Base-by-base conservation (phyloP, 345 rosid genomes). In the Chamaenerion angustifolium region DNA sequence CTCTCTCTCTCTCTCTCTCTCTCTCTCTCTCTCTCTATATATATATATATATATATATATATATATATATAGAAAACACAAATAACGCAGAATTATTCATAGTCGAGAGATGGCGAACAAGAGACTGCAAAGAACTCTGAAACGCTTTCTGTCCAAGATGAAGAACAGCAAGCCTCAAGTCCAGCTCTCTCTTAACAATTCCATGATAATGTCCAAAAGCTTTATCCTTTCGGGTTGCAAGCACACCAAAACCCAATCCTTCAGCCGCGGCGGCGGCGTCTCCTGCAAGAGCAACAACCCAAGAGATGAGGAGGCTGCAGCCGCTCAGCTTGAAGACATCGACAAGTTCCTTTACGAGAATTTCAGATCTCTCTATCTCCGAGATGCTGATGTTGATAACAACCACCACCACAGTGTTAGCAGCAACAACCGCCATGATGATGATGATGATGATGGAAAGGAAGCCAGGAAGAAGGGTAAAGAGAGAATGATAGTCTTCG, bases 301-400 rank as follows among this genome's bases (percentile, higher is more conserved):
- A 2, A 21, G 4, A 2, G 54, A 42, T 52, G n/a, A n/a, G n/a
- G n/a, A n/a, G n/a, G n/a, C n/a, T n/a, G 58, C 54, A 13, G 45
- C 45, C 52, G 94, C 94, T 1, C 83, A 94, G 2, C 81, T 86
- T 43, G 72, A 78, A 0, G 98, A 90, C 40, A 59, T 90, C 12
- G 98, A 90, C 57, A 80, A 74, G 12, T 90, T 86, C 64, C 81
- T 86, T 27, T 72, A 66, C 13, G 94, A 86, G 66, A 90, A 90
- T 64, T 86, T 90, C 66, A 76, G 57, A 49, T 83, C 98, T n/a
- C 78, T 90, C 41, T 90, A 77, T 54, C 49, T 81, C 42, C 51
- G 56, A 3, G 85, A 80, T 10, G 77, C 63, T 0, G 63, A 63
- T 0, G 56, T 19, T 50, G 56, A n/a, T n/a, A n/a, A n/a, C n/a